These are phyloP conservation scores for Arthrobotrys pseudoclavata DNA, from an alignment of 2,329 filamentous ascomycete genomes.

Conservation along the genomic window DNA sequence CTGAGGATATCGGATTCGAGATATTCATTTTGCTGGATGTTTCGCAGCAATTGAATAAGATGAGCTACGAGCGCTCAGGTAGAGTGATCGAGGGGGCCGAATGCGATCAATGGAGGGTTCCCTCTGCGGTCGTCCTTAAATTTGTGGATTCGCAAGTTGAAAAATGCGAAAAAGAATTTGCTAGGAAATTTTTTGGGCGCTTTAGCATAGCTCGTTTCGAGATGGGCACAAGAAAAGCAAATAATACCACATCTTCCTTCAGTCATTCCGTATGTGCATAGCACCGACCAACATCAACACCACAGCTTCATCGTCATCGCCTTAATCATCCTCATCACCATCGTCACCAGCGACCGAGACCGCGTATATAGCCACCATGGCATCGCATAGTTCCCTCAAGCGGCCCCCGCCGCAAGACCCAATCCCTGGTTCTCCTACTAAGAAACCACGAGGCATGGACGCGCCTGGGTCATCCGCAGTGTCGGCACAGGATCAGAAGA, in stretches of 20 bases:
- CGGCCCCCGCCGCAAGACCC: slow-evolving; percentile 48
- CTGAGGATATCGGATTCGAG: slow-evolving; percentile 84
- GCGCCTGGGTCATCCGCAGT: slow-evolving; percentile 13
- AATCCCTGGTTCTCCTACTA: slow-evolving; percentile 51
- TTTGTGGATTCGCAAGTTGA: neutral
- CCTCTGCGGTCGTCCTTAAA: neutral
- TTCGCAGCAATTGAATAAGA: neutral
- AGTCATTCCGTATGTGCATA: neutral
- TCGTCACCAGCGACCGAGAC: neutral
- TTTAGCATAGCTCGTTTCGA: slow-evolving; percentile 10
- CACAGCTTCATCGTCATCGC: slow-evolving; percentile 4
- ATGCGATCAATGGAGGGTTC: neutral
- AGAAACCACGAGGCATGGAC: slow-evolving; percentile 52
- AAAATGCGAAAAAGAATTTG: slow-evolving; percentile 17
- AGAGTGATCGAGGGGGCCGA: slow-evolving; percentile 1
- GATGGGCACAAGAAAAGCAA: slow-evolving; percentile 18
- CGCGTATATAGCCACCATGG: slow-evolving; percentile 15
- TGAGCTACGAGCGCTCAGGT: neutral
- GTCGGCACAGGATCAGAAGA: slow-evolving; percentile 61
- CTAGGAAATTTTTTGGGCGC: slow-evolving; percentile 16
- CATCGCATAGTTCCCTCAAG: slow-evolving; percentile 54
- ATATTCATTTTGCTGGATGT: slow-evolving; percentile 73
- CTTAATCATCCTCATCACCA: neutral
- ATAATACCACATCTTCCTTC: slow-evolving; percentile 2
- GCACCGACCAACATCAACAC: neutral